Evolutionary conservation across 345 rosid species (phyloP).

Genomic region (Conringia planisiliqua): DNA sequence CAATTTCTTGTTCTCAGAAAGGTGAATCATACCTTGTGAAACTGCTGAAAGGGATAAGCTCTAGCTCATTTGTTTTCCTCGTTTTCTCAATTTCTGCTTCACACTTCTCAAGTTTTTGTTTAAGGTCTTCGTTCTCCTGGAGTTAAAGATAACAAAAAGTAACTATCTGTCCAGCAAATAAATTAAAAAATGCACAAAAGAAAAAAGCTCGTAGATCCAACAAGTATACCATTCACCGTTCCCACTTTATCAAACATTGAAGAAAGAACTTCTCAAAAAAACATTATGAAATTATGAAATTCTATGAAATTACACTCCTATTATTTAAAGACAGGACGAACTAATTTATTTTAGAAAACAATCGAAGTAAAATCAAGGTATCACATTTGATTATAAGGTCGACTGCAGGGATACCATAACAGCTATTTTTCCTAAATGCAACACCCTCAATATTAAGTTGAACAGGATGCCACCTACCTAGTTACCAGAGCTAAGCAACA

Average conservation of each 20-base stretch:
- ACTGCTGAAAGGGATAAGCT: conserved; percentile 66
- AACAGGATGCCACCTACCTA: conserved; percentile 12
- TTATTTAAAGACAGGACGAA: not conserved
- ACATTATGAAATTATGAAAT: not conserved
- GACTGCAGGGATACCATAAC: not conserved
- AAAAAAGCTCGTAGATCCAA: conserved; percentile 5
- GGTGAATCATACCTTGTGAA: conserved; percentile 48
- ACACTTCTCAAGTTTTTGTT: conserved; percentile 62
- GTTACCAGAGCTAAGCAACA: not conserved
- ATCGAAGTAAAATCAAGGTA: not conserved
- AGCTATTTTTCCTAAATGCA: not conserved
- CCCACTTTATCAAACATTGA: not conserved
- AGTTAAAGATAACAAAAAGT: conserved; percentile 18
- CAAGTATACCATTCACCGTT: not conserved
- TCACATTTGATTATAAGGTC: not conserved
- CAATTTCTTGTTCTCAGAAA: not conserved
- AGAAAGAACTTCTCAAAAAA: not conserved
- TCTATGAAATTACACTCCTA: not conserved
- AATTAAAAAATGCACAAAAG: not conserved
- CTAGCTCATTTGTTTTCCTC: conserved; percentile 66
- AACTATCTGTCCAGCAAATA: conserved; percentile 1
- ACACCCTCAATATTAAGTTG: conserved; percentile 1
- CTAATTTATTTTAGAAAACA: not conserved
- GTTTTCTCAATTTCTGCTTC: conserved; percentile 75
- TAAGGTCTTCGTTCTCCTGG: conserved; percentile 68